Evolutionary conservation across 2,329 filamentous ascomycete genomes (phyloP).

Genomic region (Westerdykella sp.): DNA sequence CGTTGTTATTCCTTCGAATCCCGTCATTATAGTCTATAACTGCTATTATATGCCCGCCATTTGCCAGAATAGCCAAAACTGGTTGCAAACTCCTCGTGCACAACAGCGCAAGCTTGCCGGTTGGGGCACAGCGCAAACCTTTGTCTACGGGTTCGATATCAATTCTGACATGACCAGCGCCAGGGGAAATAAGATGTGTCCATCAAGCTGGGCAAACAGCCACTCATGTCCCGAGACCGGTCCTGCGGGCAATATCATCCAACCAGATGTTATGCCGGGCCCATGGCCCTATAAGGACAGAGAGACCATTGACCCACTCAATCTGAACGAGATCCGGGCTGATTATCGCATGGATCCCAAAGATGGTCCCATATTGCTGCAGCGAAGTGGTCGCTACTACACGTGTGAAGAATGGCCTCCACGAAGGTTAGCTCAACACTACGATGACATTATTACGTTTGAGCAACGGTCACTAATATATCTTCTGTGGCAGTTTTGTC

Average conservation of each 20-base stretch:
- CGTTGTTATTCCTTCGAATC: constrained; percentile 3
- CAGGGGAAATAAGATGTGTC: constrained; percentile 3
- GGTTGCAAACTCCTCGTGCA: neutral
- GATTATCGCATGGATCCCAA: constrained; percentile 1
- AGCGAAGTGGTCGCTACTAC: constrained; percentile 3
- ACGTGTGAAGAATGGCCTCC: constrained; percentile 5
- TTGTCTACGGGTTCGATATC: neutral
- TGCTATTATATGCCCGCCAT: constrained; percentile 7
- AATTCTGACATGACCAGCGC: neutral
- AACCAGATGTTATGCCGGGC: constrained; percentile 3
- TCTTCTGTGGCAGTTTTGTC: constrained; percentile 4
- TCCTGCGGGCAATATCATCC: too few relatives aligned
- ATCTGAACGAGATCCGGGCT: constrained; percentile 3
- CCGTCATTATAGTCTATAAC: constrained; percentile 3
- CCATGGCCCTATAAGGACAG: constrained; percentile 1
- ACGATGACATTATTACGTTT: too few relatives aligned
- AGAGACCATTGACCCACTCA: constrained; percentile 2
- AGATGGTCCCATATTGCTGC: neutral
- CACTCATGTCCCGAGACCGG: neutral
- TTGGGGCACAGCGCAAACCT: neutral
- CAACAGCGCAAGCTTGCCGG: neutral
- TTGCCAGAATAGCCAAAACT: constrained; percentile 4
- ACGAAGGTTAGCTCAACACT: constrained; percentile 1
- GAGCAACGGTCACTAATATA: too few relatives aligned
- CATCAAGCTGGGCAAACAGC: neutral